Percentiles rank a stretch among this genome's conserved stretches.
These are phyloP conservation scores for Eucalyptus polybractea DNA, from an alignment of 345 rosid genomes.

Conservation along the genomic window DNA sequence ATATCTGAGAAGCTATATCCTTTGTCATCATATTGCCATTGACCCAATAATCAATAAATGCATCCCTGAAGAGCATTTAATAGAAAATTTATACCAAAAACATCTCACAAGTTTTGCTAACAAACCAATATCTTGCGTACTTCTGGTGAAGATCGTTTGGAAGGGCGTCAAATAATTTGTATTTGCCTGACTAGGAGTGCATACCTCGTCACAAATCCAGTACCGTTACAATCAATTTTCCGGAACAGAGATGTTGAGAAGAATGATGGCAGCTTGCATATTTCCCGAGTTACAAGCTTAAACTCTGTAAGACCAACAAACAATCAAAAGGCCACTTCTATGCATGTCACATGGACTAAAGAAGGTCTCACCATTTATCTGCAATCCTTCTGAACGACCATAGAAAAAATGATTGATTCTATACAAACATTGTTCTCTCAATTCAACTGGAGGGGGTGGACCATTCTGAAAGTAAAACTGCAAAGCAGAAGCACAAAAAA, in stretches of 20 bases:
- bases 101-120: background rate
- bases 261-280: slow-evolving; percentile 92
- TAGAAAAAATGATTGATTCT: slow-evolving; percentile 64
- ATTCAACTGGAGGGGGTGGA: slow-evolving; percentile 68
- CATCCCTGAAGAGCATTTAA: slow-evolving; percentile 43
- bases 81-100: background rate
- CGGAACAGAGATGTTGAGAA: slow-evolving; percentile 61
- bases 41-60: slow-evolving; percentile 75
- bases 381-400: slow-evolving; percentile 64
- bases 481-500: background rate
- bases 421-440: slow-evolving; percentile 60
- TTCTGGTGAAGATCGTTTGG: background rate
- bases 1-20: slow-evolving; percentile 75
- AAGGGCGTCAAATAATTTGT: background rate
- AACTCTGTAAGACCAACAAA: slow-evolving; percentile 21
- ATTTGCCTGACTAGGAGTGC: background rate
- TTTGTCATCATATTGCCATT: slow-evolving; percentile 60
- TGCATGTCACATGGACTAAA: background rate
- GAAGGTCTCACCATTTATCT: slow-evolving; percentile 38
- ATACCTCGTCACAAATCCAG: slow-evolving; percentile 68
- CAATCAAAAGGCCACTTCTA: background rate
- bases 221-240: slow-evolving; percentile 55
- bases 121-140: background rate
- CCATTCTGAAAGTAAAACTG: slow-evolving; percentile 97
- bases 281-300: slow-evolving; percentile 65